Conservation (phyloP, 805 yeast genomes). For the Kodamaea restingae region DNA sequence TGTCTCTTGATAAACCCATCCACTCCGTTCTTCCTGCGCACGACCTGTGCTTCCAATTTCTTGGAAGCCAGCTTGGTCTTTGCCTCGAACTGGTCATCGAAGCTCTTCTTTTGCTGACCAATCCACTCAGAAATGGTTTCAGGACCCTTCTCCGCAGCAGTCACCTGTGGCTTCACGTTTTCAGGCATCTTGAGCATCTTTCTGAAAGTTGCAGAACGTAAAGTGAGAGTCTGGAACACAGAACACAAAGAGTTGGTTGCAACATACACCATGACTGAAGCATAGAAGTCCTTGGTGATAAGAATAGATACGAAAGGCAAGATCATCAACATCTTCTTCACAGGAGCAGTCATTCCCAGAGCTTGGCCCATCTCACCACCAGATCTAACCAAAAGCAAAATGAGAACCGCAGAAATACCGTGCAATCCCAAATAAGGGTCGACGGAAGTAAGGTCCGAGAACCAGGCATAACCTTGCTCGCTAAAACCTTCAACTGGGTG, state of each 20-base stretch:
- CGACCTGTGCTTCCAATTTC: slow-evolving; percentile 31
- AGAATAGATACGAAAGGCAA: slow-evolving; percentile 81
- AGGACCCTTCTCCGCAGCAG: slow-evolving; percentile 17
- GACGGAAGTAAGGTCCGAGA: slow-evolving; percentile 69
- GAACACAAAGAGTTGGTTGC: slow-evolving; percentile 77
- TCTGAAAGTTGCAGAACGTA: slow-evolving; percentile 61
- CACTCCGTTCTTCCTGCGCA: slow-evolving; percentile 30
- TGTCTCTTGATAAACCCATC: slow-evolving; percentile 40
- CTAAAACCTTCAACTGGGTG: slow-evolving; percentile 81
- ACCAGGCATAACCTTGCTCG: slow-evolving; percentile 81
- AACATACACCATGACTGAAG: slow-evolving; percentile 83
- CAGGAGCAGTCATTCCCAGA: slow-evolving; percentile 54
- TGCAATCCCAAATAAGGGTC: slow-evolving; percentile 94
- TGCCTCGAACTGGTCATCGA: slow-evolving; percentile 29
- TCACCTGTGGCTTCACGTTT: slow-evolving; percentile 41
- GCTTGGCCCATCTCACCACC: slow-evolving; percentile 90
- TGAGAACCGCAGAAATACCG: slow-evolving; percentile 70
- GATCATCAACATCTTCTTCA: slow-evolving; percentile 61
- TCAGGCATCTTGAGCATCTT: slow-evolving; percentile 54
- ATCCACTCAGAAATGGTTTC: slow-evolving; percentile 37
- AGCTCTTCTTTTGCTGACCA: slow-evolving; percentile 28
- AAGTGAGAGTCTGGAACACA: slow-evolving; percentile 61
- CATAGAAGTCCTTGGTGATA: slow-evolving; percentile 81
- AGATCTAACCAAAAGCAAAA: slow-evolving; percentile 67
- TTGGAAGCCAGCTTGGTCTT: slow-evolving; percentile 33